Evolutionary conservation across 306 rosid genomes (phyloP).

Genomic region (Rosa lucieae): DNA sequence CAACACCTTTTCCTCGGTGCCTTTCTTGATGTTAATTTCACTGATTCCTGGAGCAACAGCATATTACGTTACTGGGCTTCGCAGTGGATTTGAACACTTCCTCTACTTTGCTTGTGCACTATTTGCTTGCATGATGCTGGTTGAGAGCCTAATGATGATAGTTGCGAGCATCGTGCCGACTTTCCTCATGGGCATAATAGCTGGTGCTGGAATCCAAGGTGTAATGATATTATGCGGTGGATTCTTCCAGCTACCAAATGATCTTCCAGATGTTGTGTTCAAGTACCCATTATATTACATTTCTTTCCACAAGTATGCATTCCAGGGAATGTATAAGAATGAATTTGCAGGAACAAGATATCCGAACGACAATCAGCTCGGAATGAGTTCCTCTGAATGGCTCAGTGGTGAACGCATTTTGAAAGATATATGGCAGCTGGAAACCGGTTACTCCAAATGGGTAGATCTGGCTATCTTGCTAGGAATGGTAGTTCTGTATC

Average conservation of each 20-base stretch:
- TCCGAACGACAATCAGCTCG: neutral
- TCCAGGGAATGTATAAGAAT: constrained; percentile 64
- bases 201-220: constrained; percentile 74
- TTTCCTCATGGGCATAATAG: constrained; percentile 70
- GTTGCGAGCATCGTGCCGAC: constrained; percentile 69
- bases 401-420: constrained; percentile 40
- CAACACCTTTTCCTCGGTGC: constrained; percentile 60
- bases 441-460: constrained; percentile 63
- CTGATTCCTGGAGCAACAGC: constrained; percentile 52
- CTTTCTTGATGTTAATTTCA: constrained; percentile 43
- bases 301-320: constrained; percentile 60
- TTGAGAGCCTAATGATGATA: constrained; percentile 82
- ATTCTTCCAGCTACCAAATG: constrained; percentile 51
- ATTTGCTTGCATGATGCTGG: constrained; percentile 47
- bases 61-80: constrained; percentile 59
- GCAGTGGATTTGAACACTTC: constrained; percentile 35
- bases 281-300: constrained; percentile 53
- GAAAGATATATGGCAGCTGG: constrained; percentile 30
- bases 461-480: constrained; percentile 49
- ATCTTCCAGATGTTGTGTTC: constrained; percentile 54
- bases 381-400: neutral
- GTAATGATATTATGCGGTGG: constrained; percentile 54
- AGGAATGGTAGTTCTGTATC: constrained; percentile 53
- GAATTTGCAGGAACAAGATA: constrained; percentile 50
- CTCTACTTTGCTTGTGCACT: constrained; percentile 34